These are phyloP conservation scores for Phialemoniopsis sp. DNA, from an alignment of 2,329 filamentous ascomycete species.

Conservation along the genomic window DNA sequence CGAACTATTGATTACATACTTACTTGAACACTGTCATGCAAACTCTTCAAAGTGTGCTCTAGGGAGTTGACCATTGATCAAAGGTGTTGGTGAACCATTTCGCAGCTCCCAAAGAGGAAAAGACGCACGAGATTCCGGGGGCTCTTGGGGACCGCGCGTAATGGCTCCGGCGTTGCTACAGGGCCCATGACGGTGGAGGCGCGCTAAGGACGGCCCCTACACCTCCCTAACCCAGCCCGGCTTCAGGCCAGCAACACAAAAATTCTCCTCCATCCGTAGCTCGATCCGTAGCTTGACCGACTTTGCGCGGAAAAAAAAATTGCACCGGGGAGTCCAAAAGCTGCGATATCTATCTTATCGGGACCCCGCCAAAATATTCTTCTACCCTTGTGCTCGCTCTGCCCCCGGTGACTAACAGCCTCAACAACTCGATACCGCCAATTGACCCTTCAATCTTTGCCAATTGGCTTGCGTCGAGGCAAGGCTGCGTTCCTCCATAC, in stretches of 20 bases:
- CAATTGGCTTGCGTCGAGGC: constrained; percentile 1
- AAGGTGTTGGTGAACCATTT: too few relatives aligned
- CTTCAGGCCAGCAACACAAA: not conserved
- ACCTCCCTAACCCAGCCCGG: too few relatives aligned
- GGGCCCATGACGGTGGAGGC: too few relatives aligned
- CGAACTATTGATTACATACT: too few relatives aligned
- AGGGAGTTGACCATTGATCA: too few relatives aligned
- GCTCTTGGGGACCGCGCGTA: too few relatives aligned
- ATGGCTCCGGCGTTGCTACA: too few relatives aligned
- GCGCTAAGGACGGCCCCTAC: too few relatives aligned
- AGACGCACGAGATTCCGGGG: too few relatives aligned
- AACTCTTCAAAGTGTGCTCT: too few relatives aligned
- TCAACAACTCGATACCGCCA: not conserved
- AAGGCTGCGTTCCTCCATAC: not conserved
- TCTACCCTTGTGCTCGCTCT: not conserved
- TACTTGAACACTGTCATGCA: too few relatives aligned
- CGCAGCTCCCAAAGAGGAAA: too few relatives aligned
- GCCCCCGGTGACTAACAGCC: not conserved
- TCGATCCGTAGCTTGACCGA: not conserved
- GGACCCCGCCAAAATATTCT: not conserved
- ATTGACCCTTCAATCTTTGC: not conserved
- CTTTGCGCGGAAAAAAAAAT: not conserved
- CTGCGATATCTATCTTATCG: not conserved
- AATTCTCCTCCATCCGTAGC: not conserved
- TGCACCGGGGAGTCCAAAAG: not conserved